These are phyloP conservation scores for Carex parvula DNA, from an alignment of 176 grass and related monocot genomes.

Conservation along the genomic window DNA sequence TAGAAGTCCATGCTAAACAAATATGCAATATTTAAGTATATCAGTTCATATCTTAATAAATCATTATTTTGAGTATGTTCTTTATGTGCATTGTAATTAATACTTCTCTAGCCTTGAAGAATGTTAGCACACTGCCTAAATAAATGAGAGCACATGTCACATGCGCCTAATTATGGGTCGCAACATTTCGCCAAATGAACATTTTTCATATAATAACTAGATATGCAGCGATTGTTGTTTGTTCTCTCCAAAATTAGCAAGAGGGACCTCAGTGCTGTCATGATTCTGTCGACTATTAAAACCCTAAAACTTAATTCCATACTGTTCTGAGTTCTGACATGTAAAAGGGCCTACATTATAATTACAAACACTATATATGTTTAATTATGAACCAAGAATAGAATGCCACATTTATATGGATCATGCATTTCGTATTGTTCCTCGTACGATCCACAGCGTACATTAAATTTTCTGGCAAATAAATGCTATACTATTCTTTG, in stretches of 20 bases:
- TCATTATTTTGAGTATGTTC: not conserved
- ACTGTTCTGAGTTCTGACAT: not conserved
- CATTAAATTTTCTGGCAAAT: not conserved
- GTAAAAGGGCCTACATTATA: not conserved
- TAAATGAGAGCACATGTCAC: not conserved
- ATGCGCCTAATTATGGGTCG: not conserved
- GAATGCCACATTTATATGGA: constrained; percentile 6
- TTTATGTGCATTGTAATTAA: not conserved
- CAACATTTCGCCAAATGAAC: not conserved
- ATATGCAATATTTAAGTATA: not conserved
- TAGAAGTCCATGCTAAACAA: not conserved
- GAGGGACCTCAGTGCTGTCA: not conserved
- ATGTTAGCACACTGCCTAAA: not conserved
- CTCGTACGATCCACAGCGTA: not conserved
- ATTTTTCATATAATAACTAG: not conserved
- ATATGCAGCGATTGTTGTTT: not conserved
- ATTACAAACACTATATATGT: not conserved
- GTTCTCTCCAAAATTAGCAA: not conserved
- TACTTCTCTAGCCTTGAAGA: not conserved
- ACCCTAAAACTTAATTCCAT: not conserved
- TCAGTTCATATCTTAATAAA: not conserved
- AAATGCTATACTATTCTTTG: not conserved
- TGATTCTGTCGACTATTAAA: not conserved
- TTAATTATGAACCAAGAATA: not conserved
- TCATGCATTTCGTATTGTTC: not conserved